Base-by-base conservation (phyloP, 2,329 filamentous ascomycete species). In the Neonectria ditissima region DNA sequence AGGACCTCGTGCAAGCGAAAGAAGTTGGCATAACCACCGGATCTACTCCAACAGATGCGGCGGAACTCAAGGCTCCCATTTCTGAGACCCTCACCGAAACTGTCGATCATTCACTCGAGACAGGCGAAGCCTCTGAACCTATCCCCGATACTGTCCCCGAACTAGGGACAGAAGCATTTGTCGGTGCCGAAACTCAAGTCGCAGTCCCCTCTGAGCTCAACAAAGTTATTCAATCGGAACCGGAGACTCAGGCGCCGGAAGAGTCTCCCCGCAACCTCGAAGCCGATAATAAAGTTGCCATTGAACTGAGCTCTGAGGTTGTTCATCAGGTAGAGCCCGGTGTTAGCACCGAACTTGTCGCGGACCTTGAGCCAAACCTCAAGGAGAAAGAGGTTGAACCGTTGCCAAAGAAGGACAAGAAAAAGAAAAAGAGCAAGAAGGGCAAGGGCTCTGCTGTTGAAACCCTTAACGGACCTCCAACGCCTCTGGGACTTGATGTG, bases 361-460 rank as follows among this genome's bases (percentile, higher is more conserved):
- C 26, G 20, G 37, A 41, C 7, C 26, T 28, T 24, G 41, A 67
- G 43, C 58, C 43, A 14, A 51, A 67, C 16, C 52, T 53, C 30
- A 45, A 50, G 43, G 62, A 65, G 13, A 51, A 50, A 26, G 57
- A 62, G 30, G 13, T 34, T 39, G 32, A 34, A 67, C 62, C 9
- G 5, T 30, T 62, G 18, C 66, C 66, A 4, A 72, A 74, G 48
- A 68, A 72, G 67, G 78, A 74, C 69, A 79, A 74, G 74, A 76
- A 75, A 54, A 65, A 53, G 45, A 66, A 65, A 47, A 65, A 65
- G 39, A 61, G 34, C 34, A 37, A 68, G 16, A 63, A 65, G 50
- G 47, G 37, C n/a, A 59, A 65, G 30, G 62, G 44, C 6, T 47
- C 41, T 1, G 16, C 13, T 24, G 37, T 18, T 16, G 57, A 61